A percentile compares a stretch with the other conserved stretches of the same genome.
Evolutionary conservation across 1,139 yeast species (phyloP).

Genomic region (Saccharomyces hybrid): DNA sequence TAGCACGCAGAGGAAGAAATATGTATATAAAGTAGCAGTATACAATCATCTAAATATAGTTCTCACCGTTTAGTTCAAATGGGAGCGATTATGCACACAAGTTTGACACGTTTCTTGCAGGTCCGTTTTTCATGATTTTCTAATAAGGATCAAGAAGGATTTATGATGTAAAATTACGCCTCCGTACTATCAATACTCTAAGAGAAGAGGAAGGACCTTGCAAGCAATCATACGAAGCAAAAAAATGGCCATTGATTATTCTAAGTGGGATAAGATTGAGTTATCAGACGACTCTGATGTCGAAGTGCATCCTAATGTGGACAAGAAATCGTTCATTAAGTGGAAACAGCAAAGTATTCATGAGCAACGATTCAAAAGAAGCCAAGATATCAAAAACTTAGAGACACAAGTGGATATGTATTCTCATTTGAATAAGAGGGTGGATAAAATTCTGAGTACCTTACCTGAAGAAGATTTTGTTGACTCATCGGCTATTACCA

Average conservation of each 20-base stretch:
- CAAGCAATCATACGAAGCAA: too few relatives aligned
- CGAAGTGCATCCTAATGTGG: slow-evolving; percentile 98
- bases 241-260: slow-evolving; percentile 76
- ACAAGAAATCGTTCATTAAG: slow-evolving; percentile 80
- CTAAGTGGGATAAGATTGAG: slow-evolving; percentile 96
- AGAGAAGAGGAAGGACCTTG: too few relatives aligned
- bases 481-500: slow-evolving; percentile 37
- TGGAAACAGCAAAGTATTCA: slow-evolving; percentile 99
- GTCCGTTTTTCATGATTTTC: background rate
- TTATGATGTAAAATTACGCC: background rate
- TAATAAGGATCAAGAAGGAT: background rate
- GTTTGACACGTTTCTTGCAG: background rate
- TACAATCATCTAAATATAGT: background rate
- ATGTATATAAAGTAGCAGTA: background rate
- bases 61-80: background rate
- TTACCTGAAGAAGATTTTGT: slow-evolving; percentile 38
- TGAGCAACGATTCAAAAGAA: slow-evolving; percentile 79
- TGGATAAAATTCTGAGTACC: slow-evolving; percentile 47
- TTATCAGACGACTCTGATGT: slow-evolving; percentile 92
- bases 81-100: background rate
- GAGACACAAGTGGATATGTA: slow-evolving; percentile 75
- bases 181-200: background rate
- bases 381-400: slow-evolving; percentile 64
- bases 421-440: slow-evolving; percentile 61
- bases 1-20: background rate